These are phyloP conservation scores for Ilyonectria sp. DNA, from an alignment of 2,329 filamentous ascomycete species.

Conservation along the genomic window DNA sequence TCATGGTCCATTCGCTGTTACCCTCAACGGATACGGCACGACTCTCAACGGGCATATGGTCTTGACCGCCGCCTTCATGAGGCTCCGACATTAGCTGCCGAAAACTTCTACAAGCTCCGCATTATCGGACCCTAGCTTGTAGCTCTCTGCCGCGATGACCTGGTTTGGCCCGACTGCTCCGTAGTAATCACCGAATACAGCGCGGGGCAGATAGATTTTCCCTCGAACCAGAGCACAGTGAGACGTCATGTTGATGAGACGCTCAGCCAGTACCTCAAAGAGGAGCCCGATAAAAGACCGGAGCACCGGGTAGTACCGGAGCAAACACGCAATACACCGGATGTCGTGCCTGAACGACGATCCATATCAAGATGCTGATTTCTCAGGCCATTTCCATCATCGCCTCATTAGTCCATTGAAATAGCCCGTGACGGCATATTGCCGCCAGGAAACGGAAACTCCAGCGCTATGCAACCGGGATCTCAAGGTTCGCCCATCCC, in stretches of 20 bases:
- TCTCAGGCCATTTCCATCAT: conserved; percentile 17
- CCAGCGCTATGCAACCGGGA: conserved; percentile 41
- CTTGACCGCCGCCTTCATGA: background rate
- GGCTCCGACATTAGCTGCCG: background rate
- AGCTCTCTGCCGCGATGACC: background rate
- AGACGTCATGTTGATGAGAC: conserved; percentile 1
- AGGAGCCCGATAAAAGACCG: background rate
- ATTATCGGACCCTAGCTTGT: background rate
- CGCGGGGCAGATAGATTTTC: too few species aligned
- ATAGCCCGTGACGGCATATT: background rate
- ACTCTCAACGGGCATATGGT: background rate
- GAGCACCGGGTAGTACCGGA: conserved; percentile 6
- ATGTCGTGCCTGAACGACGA: background rate
- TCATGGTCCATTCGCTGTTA: background rate
- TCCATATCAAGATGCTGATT: conserved; percentile 22
- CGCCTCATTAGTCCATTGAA: conserved; percentile 10
- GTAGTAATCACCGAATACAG: background rate
- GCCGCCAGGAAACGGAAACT: conserved; percentile 32
- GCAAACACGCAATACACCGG: conserved; percentile 3
- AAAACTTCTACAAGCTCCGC: background rate
- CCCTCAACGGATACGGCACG: background rate
- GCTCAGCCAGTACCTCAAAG: background rate
- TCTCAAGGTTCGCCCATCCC: background rate
- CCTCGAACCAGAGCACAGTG: background rate
- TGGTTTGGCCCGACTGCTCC: too few species aligned